Evolutionary conservation across 306 rosid species (phyloP), one percentile per base, ranked within the genome.

Genomic region (Pachyrhizus erosus): DNA sequence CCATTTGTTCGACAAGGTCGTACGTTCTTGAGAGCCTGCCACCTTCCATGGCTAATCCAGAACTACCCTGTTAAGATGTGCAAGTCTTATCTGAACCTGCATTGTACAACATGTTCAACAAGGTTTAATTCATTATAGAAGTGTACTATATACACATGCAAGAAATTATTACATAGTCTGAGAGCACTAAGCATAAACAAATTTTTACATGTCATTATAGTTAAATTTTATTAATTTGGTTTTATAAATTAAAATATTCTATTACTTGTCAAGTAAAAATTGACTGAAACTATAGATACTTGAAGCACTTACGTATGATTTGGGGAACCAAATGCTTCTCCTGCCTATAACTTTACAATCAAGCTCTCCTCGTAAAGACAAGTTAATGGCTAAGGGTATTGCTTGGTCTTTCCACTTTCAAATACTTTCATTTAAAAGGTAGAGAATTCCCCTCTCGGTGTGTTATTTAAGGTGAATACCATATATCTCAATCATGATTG

Each of bases 1-100:
- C 23, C 89, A 87, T 83, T 66, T 81, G 76, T 76, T 90, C 93
- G 1, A 90, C 91, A 4, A 90, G 89, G 45, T 87, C 88, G 0
- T 70, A 78, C 60, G 27, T 31, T 7, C 85, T 80, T 20, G 31
- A 27, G 54, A 73, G 60, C 15, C 31, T 83, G 57, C 45, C 82
- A 0, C n/a, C 80, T 43, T 61, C 84, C 0, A 31, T 78, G 72
- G 4, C 64, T 69, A 23, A 55, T 34, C 55, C 66, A 18, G 60
- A 60, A 15, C 54, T 85, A 26, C 5, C 66, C 17, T 87, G 73
- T 87, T 83, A 5, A 37, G 42, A 37, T 37, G 8, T 37, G 42
- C 4, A 49, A 33, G 75, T 83, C 67, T 37, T 1, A 9, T 37
- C 13, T 68, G 1, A 80, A 69, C 77, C 75, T 69, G 73, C 33